Evolutionary conservation across 106 monocot genomes (phyloP), one percentile per base, ranked within the genome.

Genomic region (Acanthochlamys bracteata): DNA sequence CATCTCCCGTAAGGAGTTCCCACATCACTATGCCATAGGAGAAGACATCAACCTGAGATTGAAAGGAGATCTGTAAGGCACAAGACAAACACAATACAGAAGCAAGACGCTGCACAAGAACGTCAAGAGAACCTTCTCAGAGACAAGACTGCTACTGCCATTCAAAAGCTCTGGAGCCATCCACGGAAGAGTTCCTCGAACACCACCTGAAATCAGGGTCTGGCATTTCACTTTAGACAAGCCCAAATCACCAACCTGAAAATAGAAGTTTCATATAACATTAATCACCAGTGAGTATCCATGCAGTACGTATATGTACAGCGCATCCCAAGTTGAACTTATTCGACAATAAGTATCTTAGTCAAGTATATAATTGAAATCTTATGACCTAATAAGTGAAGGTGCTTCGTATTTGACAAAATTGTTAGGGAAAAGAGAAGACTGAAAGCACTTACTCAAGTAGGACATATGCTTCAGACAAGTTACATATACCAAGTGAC

Each of bases 141-240:
- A 89, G n/a, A 89, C 89, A 22, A 81, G 67, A 61, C 64, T 94
- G 61, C 84, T 89, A 65, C 77, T 77, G 22, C 89, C 93, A 79
- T 86, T 89, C 11, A 94, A 68, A 49, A 94, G 83, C 68, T 94
- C 93, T 0, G 93, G 93, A 47, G 93, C 93, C 93, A 94, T 94
- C 93, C 93, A 94, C 10, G 93, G 93, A 11, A 94, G 77, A 41
- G 93, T 94, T 69, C 93, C 89, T 69, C 93, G 75, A 20, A 94
- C 86, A 13, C 93, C 93, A 41, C 93, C 93, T 53, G 89, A 94
- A n/a, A 94, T 94, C 22, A 94, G 68, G 33, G 93, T 94, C 65
- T 89, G 78, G 58, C 89, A 82, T 74, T 94, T 94, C 51, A 94
- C 93, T 63, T 90, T 94, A 17, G 93, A 89, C 46, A 94, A 69